phyloP scores from a whole-genome alignment of 129 eudicot genomes.

The Artemisia tridentata region DNA sequence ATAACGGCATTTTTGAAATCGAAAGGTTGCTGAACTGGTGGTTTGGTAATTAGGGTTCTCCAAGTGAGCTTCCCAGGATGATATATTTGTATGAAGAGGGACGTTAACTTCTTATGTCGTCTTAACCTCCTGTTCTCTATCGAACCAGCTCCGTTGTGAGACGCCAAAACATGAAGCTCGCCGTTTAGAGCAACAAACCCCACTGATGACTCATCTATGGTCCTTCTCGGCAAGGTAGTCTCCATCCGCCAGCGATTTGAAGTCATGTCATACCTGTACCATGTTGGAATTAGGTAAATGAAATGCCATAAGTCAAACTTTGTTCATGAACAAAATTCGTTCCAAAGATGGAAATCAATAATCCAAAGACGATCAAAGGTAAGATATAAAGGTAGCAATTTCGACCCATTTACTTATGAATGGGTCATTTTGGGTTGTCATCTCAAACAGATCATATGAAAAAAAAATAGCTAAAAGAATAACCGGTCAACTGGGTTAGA shows the following conservation, averaged over 20 bases:
- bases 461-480: background rate
- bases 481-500: background rate
- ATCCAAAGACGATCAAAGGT: background rate
- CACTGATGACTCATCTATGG: constrained; percentile 49
- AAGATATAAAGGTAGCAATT: background rate
- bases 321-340: background rate
- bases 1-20: constrained; percentile 77
- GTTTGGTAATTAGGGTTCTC: constrained; percentile 69
- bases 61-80: constrained; percentile 63
- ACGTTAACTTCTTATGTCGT: constrained; percentile 57
- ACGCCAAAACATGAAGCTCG: constrained; percentile 64
- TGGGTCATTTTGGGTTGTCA: background rate
- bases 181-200: constrained; percentile 66
- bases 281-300: background rate
- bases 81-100: constrained; percentile 61
- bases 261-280: constrained; percentile 68
- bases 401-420: background rate
- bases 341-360: background rate
- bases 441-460: background rate
- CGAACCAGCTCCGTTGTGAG: constrained; percentile 43
- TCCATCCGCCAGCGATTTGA: constrained; percentile 80
- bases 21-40: constrained; percentile 60
- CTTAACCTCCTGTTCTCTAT: constrained; percentile 53
- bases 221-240: constrained; percentile 66
- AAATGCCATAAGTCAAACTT: background rate